Conservation (phyloP, 2,329 filamentous ascomycete genomes). For the Stemphylium vesicarium region DNA sequence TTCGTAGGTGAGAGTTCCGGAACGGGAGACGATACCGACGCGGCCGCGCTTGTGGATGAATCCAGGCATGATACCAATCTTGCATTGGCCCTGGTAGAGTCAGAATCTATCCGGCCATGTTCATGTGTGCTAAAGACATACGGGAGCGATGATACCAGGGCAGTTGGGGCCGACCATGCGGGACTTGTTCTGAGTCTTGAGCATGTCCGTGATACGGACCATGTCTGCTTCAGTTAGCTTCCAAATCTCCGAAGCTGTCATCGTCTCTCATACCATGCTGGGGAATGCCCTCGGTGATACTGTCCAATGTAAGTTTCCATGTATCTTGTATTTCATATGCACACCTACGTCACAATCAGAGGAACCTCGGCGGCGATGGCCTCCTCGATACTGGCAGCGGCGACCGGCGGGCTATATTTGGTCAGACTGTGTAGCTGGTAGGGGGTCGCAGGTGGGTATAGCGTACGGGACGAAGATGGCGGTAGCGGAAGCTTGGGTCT, state of each 20-base stretch:
- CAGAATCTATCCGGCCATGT: constrained; percentile 14
- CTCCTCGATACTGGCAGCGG: constrained; percentile 95
- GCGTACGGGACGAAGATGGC: constrained; percentile 94
- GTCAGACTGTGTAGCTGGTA: constrained; percentile 35
- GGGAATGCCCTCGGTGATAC: constrained; percentile 95
- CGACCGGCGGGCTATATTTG: constrained; percentile 75
- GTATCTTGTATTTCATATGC: constrained; percentile 14
- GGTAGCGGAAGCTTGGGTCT: constrained; percentile 88
- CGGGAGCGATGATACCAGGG: constrained; percentile 89
- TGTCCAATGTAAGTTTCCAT: constrained; percentile 46
- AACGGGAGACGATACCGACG: constrained; percentile 97
- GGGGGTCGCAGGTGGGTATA: constrained; percentile 3
- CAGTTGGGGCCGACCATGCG: constrained; percentile 97
- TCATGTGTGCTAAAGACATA: constrained; percentile 43
- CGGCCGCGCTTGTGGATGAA: constrained; percentile 99
- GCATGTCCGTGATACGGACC: constrained; percentile 97
- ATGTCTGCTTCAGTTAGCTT: constrained; percentile 70
- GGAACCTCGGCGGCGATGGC: constrained; percentile 91
- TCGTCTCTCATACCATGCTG: constrained; percentile 77
- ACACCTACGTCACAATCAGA: constrained; percentile 79
- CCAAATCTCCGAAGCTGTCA: neutral
- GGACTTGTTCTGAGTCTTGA: constrained; percentile 97
- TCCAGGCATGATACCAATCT: constrained; percentile 99
- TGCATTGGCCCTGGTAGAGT: constrained; percentile 81
- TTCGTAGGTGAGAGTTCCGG: constrained; percentile 98